A percentile compares a stretch with the other conserved stretches of the same genome.
Conservation (phyloP, 495 filamentous ascomycete species). For the Penicillium lagena region DNA sequence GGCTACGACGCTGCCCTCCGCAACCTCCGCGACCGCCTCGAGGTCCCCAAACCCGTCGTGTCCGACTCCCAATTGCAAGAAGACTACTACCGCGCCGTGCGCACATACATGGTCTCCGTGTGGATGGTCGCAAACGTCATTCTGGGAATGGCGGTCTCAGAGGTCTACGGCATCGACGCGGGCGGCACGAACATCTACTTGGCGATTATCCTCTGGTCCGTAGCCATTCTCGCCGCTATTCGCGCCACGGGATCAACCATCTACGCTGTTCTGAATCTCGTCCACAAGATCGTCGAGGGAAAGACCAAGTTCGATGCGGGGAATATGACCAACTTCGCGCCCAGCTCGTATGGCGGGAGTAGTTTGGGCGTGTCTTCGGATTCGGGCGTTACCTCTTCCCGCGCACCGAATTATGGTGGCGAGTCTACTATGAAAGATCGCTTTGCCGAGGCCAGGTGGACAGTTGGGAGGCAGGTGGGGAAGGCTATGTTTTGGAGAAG, state of each 20-base stretch:
- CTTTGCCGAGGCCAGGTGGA: slow-evolving; percentile 31
- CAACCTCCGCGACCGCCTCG: slow-evolving; percentile 88
- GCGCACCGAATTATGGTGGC: slow-evolving; percentile 28
- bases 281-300: slow-evolving; percentile 83
- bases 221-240: slow-evolving; percentile 80
- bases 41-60: slow-evolving; percentile 56
- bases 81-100: slow-evolving; percentile 96
- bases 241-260: slow-evolving; percentile 73
- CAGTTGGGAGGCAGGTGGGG: slow-evolving; percentile 23
- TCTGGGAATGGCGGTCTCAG: slow-evolving; percentile 88
- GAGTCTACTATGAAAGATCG: slow-evolving; percentile 29
- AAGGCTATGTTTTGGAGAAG: slow-evolving; percentile 44
- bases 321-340: slow-evolving; percentile 27
- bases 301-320: slow-evolving; percentile 57
- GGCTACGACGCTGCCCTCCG: slow-evolving; percentile 96
- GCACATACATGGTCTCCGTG: slow-evolving; percentile 96
- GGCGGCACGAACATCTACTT: slow-evolving; percentile 86
- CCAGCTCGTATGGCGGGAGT: slow-evolving; percentile 17
- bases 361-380: slow-evolving; percentile 21
- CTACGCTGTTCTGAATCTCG: slow-evolving; percentile 72
- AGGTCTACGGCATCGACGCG: slow-evolving; percentile 63
- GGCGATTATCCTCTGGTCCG: slow-evolving; percentile 86
- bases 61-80: slow-evolving; percentile 84
- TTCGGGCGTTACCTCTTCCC: slow-evolving; percentile 9
- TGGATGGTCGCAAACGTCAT: slow-evolving; percentile 94